Evolutionary conservation across 2,329 filamentous ascomycete species (phyloP).

Genomic region (Rhytidhysteron rufulum): DNA sequence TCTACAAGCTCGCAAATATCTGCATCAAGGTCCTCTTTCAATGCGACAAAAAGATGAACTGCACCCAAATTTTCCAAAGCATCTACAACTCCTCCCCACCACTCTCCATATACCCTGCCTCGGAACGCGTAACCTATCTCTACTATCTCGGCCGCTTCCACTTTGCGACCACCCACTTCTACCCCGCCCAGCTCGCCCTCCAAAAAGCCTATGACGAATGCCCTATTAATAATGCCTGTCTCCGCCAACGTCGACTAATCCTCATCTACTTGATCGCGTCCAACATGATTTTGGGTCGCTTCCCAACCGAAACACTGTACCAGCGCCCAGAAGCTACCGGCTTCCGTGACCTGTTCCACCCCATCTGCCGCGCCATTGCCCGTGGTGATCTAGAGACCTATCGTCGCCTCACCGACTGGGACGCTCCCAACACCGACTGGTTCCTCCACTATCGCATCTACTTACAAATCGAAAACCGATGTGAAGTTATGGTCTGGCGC

Average conservation of each 20-base stretch:
- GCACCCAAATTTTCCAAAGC: conserved; percentile 84
- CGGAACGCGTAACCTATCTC: conserved; percentile 85
- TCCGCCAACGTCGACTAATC: conserved; percentile 71
- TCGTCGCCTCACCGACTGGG: conserved; percentile 52
- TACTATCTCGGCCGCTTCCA: conserved; percentile 92
- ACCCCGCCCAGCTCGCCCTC: conserved; percentile 69
- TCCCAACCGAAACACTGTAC: conserved; percentile 67
- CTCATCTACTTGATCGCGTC: conserved; percentile 78
- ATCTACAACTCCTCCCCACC: conserved; percentile 81
- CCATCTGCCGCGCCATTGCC: conserved; percentile 68
- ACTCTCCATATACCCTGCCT: conserved; percentile 74
- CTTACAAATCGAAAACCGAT: conserved; percentile 69
- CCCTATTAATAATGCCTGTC: conserved; percentile 38
- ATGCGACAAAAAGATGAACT: conserved; percentile 78
- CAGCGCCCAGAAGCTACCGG: conserved; percentile 65
- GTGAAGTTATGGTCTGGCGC: conserved; percentile 80
- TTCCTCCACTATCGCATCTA: conserved; percentile 73
- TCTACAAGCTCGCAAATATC: conserved; percentile 89
- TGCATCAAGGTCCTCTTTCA: conserved; percentile 85
- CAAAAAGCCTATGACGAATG: conserved; percentile 79
- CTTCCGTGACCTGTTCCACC: conserved; percentile 64
- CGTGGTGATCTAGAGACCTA: conserved; percentile 72
- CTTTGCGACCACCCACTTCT: conserved; percentile 80
- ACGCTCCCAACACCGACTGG: conserved; percentile 49
- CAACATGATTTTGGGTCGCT: conserved; percentile 80